Evolutionary conservation across 371 early-diverging fungal species (phyloP).

Genomic region (Mucor ambiguus): DNA sequence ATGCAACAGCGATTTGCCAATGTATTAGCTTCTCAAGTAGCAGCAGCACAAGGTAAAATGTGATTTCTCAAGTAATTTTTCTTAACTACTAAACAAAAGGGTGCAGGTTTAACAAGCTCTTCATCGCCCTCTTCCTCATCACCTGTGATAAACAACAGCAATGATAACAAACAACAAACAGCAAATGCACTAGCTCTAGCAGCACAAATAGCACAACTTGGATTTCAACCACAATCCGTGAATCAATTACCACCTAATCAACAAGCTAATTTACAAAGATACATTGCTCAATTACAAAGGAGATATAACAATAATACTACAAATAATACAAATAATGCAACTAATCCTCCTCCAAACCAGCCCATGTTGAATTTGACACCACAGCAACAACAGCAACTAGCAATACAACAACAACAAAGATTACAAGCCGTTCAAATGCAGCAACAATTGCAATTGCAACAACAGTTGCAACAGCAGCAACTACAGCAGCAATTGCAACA

Average conservation of each 20-base stretch:
- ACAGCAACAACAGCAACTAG: conserved; percentile 11
- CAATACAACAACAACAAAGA: conserved; percentile 22
- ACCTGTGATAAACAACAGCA: conserved; percentile 15
- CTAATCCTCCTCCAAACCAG: not conserved
- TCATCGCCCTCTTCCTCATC: conserved; percentile 11
- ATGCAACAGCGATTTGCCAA: conserved; percentile 36
- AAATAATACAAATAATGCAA: conserved; percentile 7
- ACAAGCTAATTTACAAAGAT: conserved; percentile 44
- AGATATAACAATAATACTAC: conserved; percentile 18
- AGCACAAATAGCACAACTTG: conserved; percentile 44
- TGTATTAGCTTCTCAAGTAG: conserved; percentile 25
- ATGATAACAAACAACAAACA: conserved; percentile 24
- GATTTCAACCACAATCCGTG: conserved; percentile 34
- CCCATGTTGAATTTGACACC: conserved; percentile 10
- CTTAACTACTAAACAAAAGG: no score
- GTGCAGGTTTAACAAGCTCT: not conserved
- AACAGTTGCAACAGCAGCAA: conserved; percentile 22
- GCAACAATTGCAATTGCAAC: conserved; percentile 24
- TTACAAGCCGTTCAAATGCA: conserved; percentile 22
- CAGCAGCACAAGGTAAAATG: conserved; percentile 23
- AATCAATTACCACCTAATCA: conserved; percentile 37
- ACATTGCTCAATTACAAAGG: conserved; percentile 44
- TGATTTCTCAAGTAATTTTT: no score
- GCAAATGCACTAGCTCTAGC: conserved; percentile 38
- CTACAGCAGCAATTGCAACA: conserved; percentile 25